Evolutionary conservation across 148 eudicot genomes (phyloP), one percentile per base, ranked within the genome.

Genomic region (Pouteria glomerata): DNA sequence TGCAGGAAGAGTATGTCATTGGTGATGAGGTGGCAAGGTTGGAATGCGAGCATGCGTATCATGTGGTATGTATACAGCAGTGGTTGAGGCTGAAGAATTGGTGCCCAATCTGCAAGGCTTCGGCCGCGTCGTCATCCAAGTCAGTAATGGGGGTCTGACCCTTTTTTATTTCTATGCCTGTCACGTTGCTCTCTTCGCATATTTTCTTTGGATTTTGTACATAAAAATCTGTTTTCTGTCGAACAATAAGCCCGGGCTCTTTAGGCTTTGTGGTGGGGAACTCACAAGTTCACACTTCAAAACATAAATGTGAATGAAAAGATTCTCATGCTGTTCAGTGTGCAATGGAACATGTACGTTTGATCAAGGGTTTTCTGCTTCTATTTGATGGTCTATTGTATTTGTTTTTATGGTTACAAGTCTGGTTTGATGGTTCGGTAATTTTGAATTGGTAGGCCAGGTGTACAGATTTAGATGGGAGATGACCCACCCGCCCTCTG

Each of bases 61-160:
- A 95, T 77, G 67, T 52, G 6, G 78, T 45, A 42, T 95, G 98
- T 69, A 76, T 91, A 70, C 44, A 86, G 23, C 84, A 85, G 74
- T 95, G 98, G 98, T 52, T 95, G 79, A 81, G 80, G 73, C 77
- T 88, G 55, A 95, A 95, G 87, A 95, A 91, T 74, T 95, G 98
- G 98, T 95, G 98, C 76, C 98, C 98, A 12, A 82, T 95, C 74
- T 95, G 98, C 91, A 94, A 94, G 83, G 74, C 79, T 66, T 84
- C 91, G 2, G 96, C 81, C 19, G 78, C 45, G 34, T 13, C 11
- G 30, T 37, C 8, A 7, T 39, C 18, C 64, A 3, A 24, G 35
- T 31, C 35, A 24, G 0, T 8, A 57, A 31, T 16, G 29, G 7
- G 6, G 29, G 63, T 30, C 16, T 30, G n/a, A n/a, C n/a, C n/a